Evolutionary conservation across 164 flowering plant species (phyloP).

Genomic region (Brasenia schreberi): DNA sequence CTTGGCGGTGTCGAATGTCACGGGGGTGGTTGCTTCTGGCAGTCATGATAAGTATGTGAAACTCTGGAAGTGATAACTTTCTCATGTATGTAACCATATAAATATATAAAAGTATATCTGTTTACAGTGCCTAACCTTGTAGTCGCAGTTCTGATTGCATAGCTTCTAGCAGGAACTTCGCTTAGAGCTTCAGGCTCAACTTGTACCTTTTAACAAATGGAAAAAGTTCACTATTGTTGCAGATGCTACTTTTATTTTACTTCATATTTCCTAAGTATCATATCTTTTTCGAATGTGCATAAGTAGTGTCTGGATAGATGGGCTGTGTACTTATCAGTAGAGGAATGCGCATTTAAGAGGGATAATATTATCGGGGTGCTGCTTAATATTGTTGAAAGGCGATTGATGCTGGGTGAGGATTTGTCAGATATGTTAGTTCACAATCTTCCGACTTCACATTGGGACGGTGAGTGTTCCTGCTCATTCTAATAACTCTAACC

Average conservation of each 20-base stretch:
- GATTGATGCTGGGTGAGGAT: no score
- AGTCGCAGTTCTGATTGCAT: slow-evolving; percentile 2
- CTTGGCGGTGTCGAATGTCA: slow-evolving; percentile 44
- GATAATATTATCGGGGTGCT: no score
- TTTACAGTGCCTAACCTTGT: background rate
- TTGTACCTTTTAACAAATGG: background rate
- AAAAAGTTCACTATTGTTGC: background rate
- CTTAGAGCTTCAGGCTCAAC: background rate
- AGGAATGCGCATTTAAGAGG: no score
- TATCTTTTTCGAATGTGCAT: no score
- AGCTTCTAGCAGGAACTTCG: slow-evolving; percentile 3
- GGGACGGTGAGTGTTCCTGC: no score
- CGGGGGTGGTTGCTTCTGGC: slow-evolving; percentile 62
- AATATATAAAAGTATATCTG: background rate
- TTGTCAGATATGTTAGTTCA: no score
- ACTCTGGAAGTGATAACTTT: slow-evolving; percentile 49
- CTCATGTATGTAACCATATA: background rate
- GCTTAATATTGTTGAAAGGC: no score
- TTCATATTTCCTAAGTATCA: background rate
- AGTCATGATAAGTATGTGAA: slow-evolving; percentile 67
- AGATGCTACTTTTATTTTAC: background rate
- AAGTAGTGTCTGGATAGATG: no score
- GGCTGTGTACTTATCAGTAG: no score
- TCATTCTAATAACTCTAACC: no score
- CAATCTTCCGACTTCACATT: no score